phyloP scores from a whole-genome alignment of 805 yeast genomes.

The Yarrowia deformans region DNA sequence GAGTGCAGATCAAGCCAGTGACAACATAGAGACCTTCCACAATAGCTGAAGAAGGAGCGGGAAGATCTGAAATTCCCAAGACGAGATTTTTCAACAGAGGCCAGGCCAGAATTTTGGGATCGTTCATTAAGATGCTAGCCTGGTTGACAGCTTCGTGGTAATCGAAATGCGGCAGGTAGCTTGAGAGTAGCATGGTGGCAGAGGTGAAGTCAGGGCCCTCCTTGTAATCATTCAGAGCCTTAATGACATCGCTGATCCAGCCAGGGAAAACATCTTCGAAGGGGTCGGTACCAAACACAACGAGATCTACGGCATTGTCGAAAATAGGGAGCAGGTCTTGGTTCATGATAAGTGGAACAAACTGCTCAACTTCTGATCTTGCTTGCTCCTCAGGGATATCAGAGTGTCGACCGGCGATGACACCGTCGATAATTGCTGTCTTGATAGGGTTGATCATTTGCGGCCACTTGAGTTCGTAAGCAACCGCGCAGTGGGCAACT shows the following conservation, averaged over 20 bases:
- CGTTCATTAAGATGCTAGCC: background rate
- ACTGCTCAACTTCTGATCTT: background rate
- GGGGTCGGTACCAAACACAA: background rate
- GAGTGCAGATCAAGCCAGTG: background rate
- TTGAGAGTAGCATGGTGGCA: background rate
- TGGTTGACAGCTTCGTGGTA: background rate
- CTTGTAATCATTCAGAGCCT: background rate
- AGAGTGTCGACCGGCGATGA: background rate
- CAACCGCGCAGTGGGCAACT: background rate
- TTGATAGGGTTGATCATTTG: background rate
- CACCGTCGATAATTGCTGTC: background rate
- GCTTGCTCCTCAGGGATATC: background rate
- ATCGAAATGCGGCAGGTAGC: background rate
- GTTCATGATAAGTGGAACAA: slow-evolving; percentile 11
- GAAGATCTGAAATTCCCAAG: background rate
- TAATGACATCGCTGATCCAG: background rate
- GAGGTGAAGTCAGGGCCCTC: slow-evolving; percentile 1
- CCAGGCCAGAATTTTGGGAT: background rate
- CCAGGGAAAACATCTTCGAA: background rate
- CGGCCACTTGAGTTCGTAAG: background rate
- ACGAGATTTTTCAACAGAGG: background rate
- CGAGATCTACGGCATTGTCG: background rate
- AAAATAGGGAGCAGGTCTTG: background rate
- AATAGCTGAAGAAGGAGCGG: background rate
- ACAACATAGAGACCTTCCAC: background rate